Base-by-base conservation (phyloP, 345 rosid species). In the Lepidium sativum region DNA sequence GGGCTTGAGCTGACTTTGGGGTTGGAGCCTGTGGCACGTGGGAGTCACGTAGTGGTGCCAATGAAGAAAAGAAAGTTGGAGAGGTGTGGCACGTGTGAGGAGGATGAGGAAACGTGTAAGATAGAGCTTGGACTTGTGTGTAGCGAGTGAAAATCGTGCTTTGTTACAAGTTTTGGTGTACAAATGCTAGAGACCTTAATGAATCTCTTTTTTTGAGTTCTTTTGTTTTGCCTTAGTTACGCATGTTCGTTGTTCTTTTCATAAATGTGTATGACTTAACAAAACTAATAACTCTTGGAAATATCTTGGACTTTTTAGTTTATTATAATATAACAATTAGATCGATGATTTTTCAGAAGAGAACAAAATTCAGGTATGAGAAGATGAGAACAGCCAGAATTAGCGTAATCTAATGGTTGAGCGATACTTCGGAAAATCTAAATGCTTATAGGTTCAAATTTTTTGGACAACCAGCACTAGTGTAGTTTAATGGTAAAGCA, bases 1-100 rank as follows among this genome's bases (percentile, higher is more conserved):
- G 63, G 66, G 13, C 75, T 87, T 43, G 91, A 89, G 75, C 82
- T 89, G 66, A 83, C 91, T 3, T 78, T 85, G 39, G 91, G 91
- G 61, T 10, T 80, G 6, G 80, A 80, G 77, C 94, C 89, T n/a
- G 39, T 35, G 16, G 44, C 81, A 67, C 85, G 85, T 63, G 84
- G 58, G 32, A 32, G 34, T 33, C 87, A 72, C 79, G 85, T 82
- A 82, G 79, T 82, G 83, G 79, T 89, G 0, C 97, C 97, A 0
- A 74, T 89, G 57, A 89, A 89, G 75, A 89, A 89, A 65, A 78
- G 95, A 34, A 85, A 76, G 66, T 40, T 83, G 3, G 84, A 80
- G 52, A 68, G 60, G 0, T 11, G 47, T 41, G 78, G 55, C n/a
- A 61, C 75, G 44, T 32, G 62, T 2, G 84, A 78, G 13, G 84